phyloP scores from a whole-genome alignment of 345 rosid species.

The Eucalyptus camaldulensis region DNA sequence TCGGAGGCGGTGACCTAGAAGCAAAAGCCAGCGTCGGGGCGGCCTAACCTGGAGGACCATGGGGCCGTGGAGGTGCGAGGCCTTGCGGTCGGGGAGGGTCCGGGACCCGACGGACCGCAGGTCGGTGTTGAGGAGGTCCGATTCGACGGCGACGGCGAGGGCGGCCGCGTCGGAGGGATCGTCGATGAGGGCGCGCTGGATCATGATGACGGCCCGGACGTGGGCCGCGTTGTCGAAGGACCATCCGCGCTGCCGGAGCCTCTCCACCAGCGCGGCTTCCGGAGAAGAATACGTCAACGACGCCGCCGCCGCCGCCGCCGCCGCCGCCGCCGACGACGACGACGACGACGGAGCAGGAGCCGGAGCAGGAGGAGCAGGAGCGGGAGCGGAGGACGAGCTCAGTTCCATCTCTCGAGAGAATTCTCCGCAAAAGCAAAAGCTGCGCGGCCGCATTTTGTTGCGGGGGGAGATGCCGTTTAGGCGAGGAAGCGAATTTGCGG shows the following conservation, averaged over 20 bases:
- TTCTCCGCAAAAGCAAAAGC: not conserved
- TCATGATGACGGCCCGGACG: conserved; percentile 15
- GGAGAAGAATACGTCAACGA: not conserved
- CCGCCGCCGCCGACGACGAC: not conserved
- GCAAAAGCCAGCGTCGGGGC: not conserved
- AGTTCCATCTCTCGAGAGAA: not conserved
- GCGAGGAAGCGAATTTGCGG: not conserved
- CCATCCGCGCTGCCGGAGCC: conserved; percentile 71
- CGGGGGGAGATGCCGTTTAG: not conserved
- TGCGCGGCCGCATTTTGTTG: not conserved
- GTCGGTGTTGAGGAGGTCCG: conserved; percentile 74
- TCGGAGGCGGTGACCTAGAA: not conserved
- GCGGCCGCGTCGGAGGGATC: conserved; percentile 12
- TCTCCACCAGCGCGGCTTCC: conserved; percentile 19
- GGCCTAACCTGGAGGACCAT: conserved; percentile 60
- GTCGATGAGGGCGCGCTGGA: conserved; percentile 34
- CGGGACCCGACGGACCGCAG: conserved; percentile 47
- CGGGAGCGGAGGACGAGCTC: not conserved
- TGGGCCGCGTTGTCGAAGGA: conserved; percentile 31
- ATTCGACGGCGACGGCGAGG: conserved; percentile 45
- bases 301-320: not conserved
- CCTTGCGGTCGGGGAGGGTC: conserved; percentile 58
- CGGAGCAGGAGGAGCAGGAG: not conserved
- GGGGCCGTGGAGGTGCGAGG: conserved; percentile 56
- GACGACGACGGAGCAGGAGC: not conserved